Evolutionary conservation across 1,284 basidiomycete genomes (phyloP), one percentile per base, ranked within the genome.

Genomic region (Leccinum proximum): DNA sequence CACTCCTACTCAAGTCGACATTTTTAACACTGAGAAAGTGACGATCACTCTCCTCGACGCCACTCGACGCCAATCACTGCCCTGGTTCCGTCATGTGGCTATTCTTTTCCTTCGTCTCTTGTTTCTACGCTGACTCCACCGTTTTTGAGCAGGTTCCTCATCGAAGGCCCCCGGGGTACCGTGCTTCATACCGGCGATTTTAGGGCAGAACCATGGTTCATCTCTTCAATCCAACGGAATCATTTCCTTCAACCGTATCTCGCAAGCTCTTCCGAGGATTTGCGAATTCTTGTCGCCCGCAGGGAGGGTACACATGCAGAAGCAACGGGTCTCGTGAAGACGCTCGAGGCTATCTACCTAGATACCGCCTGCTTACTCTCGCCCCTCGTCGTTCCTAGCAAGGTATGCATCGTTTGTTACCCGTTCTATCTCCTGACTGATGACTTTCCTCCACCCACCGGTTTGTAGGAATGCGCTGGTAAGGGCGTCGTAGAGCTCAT

Each of bases 51-150:
- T 93, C 3, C 78, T 98, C 14, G 92, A 96, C 69, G 95, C 96
- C 2, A 98, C 78, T 98, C 14, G 92, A 96, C 69, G 95, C 96
- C 2, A 98, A 98, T 72, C 96, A 98, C 74, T 97, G 95, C 75
- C 94, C 94, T 10, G 96, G 96, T 0, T 89, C 93, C 0, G 87
- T 93, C 37, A 97, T 98, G 96, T 96, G 71, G 58, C 87, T 65
- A 14, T 18, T 5, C 8, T 16, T 5, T n/a, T 4, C n/a, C n/a
- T 11, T 11, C 1, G 22, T 56, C 14, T 35, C 35, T 5, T n/a
- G 0, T 8, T 4, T 48, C 58, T n/a, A 0, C 14, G 0, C 33
- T 61, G 63, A 59, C 54, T 48, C 8, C 40, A 18, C 3, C 6
- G 14, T 14, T 62, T 62, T 48, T n/a, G 18, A 54, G 64, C 48